These are phyloP conservation scores for Yamadazyma epiphylla DNA, from an alignment of 1,139 yeast species.

Conservation along the genomic window DNA sequence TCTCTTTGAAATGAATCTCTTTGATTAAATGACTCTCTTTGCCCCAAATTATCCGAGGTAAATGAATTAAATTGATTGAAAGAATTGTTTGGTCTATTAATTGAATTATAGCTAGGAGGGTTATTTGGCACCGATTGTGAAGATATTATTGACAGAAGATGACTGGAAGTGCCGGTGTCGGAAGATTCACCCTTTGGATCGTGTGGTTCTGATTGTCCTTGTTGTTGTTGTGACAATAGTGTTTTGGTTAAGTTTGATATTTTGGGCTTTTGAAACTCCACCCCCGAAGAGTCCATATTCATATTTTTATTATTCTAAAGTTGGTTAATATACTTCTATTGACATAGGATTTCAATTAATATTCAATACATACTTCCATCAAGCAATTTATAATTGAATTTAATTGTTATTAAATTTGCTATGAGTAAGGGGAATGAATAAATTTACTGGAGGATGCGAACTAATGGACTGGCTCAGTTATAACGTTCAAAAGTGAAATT, in stretches of 20 bases:
- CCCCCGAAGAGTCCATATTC: constrained; percentile 11
- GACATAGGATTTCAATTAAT: no score
- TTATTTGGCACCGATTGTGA: constrained; percentile 11
- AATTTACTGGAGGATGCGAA: no score
- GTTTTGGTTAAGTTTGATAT: constrained; percentile 35
- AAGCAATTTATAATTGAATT: no score
- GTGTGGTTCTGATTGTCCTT: background rate
- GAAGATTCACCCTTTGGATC: constrained; percentile 1
- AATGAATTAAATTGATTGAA: constrained; percentile 4
- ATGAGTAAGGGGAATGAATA: no score
- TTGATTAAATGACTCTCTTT: background rate
- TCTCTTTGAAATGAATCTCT: background rate
- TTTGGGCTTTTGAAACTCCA: constrained; percentile 11
- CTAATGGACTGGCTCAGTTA: no score
- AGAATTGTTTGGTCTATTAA: constrained; percentile 1
- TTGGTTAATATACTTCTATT: no score
- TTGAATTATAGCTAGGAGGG: constrained; percentile 12
- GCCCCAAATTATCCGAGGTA: constrained; percentile 4
- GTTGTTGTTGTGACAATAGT: background rate
- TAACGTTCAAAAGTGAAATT: no score
- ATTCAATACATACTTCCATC: no score
- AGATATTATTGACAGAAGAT: background rate
- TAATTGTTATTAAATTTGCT: no score
- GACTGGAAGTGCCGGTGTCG: background rate
- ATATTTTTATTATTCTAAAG: constrained; percentile 4